Evolutionary conservation across 2,329 filamentous ascomycete genomes (phyloP).

Genomic region (Talaromyces sp.): DNA sequence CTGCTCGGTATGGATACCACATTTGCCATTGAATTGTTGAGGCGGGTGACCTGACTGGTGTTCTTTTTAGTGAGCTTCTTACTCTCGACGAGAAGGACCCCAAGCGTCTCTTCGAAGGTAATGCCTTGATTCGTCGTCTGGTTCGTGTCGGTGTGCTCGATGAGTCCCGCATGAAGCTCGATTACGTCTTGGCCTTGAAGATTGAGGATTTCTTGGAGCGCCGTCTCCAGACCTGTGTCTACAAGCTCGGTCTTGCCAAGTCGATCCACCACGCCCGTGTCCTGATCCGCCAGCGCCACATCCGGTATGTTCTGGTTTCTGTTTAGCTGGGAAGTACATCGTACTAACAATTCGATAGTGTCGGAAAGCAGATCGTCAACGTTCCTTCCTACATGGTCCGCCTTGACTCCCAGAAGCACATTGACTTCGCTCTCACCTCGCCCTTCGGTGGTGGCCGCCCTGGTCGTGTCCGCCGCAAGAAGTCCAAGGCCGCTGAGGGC

Average conservation of each 20-base stretch:
- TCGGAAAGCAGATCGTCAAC: conserved; percentile 99
- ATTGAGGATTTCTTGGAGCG: conserved; percentile 99
- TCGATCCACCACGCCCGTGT: conserved; percentile 99
- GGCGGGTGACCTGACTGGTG: conserved; percentile 1
- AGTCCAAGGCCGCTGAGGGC: conserved; percentile 92
- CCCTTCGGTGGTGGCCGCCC: conserved; percentile 96
- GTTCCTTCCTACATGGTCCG: conserved; percentile 99
- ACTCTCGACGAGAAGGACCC: conserved; percentile 99
- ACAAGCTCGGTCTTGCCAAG: conserved; percentile 99
- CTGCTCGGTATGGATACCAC: conserved; percentile 73
- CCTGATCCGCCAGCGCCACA: conserved; percentile 98
- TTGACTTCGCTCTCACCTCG: conserved; percentile 96
- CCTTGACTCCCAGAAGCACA: conserved; percentile 99
- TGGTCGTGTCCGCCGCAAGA: conserved; percentile 98
- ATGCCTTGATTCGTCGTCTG: conserved; percentile 99
- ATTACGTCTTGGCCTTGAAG: conserved; percentile 99
- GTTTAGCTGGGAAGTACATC: background rate
- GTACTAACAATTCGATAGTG: conserved; percentile 45
- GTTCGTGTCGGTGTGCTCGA: conserved; percentile 99
- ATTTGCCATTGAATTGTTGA: background rate
- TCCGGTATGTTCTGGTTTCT: conserved; percentile 55
- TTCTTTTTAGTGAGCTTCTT: conserved; percentile 83
- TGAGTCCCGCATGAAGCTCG: conserved; percentile 99
- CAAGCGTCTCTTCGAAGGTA: conserved; percentile 99
- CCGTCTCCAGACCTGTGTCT: conserved; percentile 98